Evolutionary conservation across 2,329 filamentous ascomycete genomes (phyloP), one percentile per base, ranked within the genome.

Genomic region (Metarhizium humberi): DNA sequence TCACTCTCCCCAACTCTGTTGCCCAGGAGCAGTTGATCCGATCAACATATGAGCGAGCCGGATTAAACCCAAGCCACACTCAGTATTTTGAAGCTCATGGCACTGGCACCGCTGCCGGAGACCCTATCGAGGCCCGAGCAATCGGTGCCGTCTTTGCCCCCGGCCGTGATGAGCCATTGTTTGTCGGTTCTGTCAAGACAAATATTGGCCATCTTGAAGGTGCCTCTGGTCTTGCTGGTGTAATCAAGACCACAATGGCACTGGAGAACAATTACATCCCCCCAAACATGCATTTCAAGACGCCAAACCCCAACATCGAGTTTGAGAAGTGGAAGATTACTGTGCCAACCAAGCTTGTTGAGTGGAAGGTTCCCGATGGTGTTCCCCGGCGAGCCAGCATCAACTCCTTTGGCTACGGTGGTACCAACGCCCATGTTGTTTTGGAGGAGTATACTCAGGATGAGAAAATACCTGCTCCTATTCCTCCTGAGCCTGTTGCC

Each of bases 11-110:
- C n/a, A 38, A 30, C 14, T 32, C 29, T 30, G 45, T 13, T 18
- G 45, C 46, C 7, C 52, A 72, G 63, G 14, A 51, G 20, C 16
- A 50, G 16, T 47, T 55, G 6, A 58, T 55, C 11, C 48, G 46
- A 7, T 32, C 25, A 11, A 55, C 54, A 3, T 58, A 56, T 40
- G 49, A 40, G 10, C 34, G 34, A 8, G 56, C 56, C 8, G 55
- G 55, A 13, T 60, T 70, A 1, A 58, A 66, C 47, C 58, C 63
- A 0, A 14, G 36, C 0, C 55, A 68, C 1, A 67, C 68, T 0
- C 51, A 60, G 1, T 71, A 66, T 50, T 64, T 75, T 18, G 73
- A 75, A 56, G 68, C 69, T 6, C 71, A 71, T 55, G 76, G 75
- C 0, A 79, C 75, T 0, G 75, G 67, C 34, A 68, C 66, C 3